A percentile compares a stretch with the other conserved stretches of the same genome.
Conservation (phyloP, 768 basidiomycete species). For the Holtermannia corniformis region DNA sequence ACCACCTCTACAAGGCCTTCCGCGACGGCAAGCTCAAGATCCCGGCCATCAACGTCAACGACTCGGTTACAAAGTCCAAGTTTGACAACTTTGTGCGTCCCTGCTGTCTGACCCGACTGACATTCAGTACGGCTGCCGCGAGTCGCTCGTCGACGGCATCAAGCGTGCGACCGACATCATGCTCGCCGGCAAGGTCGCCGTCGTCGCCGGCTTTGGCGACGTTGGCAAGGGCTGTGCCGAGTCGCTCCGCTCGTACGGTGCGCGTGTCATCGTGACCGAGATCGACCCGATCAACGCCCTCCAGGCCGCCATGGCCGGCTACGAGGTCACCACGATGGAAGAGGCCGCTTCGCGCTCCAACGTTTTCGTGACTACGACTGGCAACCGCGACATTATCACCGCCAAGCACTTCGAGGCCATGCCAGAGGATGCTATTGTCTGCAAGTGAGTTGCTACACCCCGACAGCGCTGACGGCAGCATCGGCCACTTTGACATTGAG, state of each 20-base stretch:
- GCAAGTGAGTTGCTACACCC: slow-evolving; percentile 57
- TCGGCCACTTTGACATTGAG: slow-evolving; percentile 49
- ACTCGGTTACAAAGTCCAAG: slow-evolving; percentile 99
- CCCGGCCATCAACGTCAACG: slow-evolving; percentile 99
- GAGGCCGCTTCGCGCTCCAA: slow-evolving; percentile 82
- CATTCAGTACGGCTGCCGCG: slow-evolving; percentile 97
- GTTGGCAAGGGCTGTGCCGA: slow-evolving; percentile 99
- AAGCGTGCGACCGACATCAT: slow-evolving; percentile 99
- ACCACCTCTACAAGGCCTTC: slow-evolving; percentile 97
- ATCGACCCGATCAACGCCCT: slow-evolving; percentile 99
- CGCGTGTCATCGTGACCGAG: slow-evolving; percentile 91
- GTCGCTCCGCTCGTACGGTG: slow-evolving; percentile 91
- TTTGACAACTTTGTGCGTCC: slow-evolving; percentile 51
- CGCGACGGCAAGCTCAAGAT: slow-evolving; percentile 91
- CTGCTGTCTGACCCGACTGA: slow-evolving; percentile 43
- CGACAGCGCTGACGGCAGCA: slow-evolving; percentile 25
- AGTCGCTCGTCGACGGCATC: slow-evolving; percentile 98
- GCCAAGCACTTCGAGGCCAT: slow-evolving; percentile 82
- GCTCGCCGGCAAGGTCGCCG: slow-evolving; percentile 98
- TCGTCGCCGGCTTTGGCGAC: slow-evolving; percentile 97
- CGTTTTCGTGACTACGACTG: slow-evolving; percentile 95
- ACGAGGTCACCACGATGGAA: slow-evolving; percentile 98
- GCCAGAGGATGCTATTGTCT: slow-evolving; percentile 98
- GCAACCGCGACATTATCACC: slow-evolving; percentile 96
- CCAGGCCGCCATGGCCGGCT: slow-evolving; percentile 99